Base-by-base conservation (phyloP, 352 stramenopile genomes). In the Blastocystis sp. region DNA sequence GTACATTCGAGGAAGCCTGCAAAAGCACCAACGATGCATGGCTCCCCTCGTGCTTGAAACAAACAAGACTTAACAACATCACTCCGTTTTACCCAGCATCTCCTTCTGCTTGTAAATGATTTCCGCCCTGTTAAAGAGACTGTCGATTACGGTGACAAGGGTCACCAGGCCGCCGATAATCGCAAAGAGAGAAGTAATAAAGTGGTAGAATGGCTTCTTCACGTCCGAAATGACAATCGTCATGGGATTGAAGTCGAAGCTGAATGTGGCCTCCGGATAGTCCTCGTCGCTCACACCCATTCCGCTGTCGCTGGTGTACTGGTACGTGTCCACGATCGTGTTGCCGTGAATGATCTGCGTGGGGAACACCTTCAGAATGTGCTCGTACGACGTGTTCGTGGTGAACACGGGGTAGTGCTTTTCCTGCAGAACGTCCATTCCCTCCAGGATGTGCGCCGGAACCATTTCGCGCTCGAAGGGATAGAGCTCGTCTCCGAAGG, bases 161-260 rank as follows among this genome's bases (percentile, higher is more conserved):
- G 74, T 71, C 2, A 84, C 74, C n/a, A 84, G 34, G 34, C 74
- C 74, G 4, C 45, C 74, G 34, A 84, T 71, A 48, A 84, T 84
- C 14, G 74, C 74, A 84, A 84, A 84, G 21, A 84, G 74, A 71
- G 59, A 71, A 6, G 74, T 84, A 21, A 84, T 84, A 19, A 84
- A 84, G 48, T 84, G 74, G 19, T 84, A 84, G 19, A 84, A 84
- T 6, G 74, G 74, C 48, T 71, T 84, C 40, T 71, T 71, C 74
- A 71, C 62, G 14, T 68, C 62, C 24, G 59, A 71, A 0, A 84
- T 84, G 34, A 71, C 59, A 54, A 84, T 71, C 21, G 74, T 71
- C 59, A 84, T 24, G 6, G 74, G 74, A 84, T 84, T 59, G 38
- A 84, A 84, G 6, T 84, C 74, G 64, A 84, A 84, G 21, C 59